phyloP scores from a whole-genome alignment of 2,329 filamentous ascomycete species.

The Dactylonectria macrodidyma region DNA sequence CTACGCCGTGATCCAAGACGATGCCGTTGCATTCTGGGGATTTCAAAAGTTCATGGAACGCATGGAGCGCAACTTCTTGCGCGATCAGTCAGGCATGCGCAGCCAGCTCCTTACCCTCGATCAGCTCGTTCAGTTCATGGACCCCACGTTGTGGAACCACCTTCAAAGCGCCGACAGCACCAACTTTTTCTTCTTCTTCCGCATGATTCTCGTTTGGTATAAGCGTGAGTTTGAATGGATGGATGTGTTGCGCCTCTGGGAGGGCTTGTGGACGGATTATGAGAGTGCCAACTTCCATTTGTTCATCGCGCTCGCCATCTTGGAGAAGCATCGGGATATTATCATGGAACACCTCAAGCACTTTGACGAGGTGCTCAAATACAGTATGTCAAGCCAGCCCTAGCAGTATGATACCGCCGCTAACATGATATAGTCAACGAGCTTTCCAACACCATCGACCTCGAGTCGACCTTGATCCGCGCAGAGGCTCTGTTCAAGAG shows the following conservation, averaged over 20 bases:
- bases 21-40: slow-evolving; percentile 96
- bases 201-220: slow-evolving; percentile 98
- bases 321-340: slow-evolving; percentile 96
- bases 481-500: slow-evolving; percentile 91
- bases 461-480: slow-evolving; percentile 86
- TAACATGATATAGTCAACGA: slow-evolving; percentile 81
- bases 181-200: slow-evolving; percentile 99
- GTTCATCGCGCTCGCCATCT: slow-evolving; percentile 92
- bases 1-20: slow-evolving; percentile 97
- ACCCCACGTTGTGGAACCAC: slow-evolving; percentile 93
- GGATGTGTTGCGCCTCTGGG: slow-evolving; percentile 91
- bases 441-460: slow-evolving; percentile 91
- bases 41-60: slow-evolving; percentile 97
- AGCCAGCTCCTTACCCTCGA: slow-evolving; percentile 91
- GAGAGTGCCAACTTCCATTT: slow-evolving; percentile 91
- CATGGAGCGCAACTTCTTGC: slow-evolving; percentile 97
- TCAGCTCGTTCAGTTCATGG: slow-evolving; percentile 96
- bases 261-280: slow-evolving; percentile 94
- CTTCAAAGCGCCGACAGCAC: slow-evolving; percentile 92
- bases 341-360: slow-evolving; percentile 95
- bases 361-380: slow-evolving; percentile 98
- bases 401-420: slow-evolving; percentile 2
- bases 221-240: slow-evolving; percentile 96
- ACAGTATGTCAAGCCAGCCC: slow-evolving; percentile 71
- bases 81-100: slow-evolving; percentile 97